A percentile compares a stretch with the other conserved stretches of the same genome.
Conservation (phyloP, 2,329 filamentous ascomycete genomes). For the Phyllosticta ampelicida region DNA sequence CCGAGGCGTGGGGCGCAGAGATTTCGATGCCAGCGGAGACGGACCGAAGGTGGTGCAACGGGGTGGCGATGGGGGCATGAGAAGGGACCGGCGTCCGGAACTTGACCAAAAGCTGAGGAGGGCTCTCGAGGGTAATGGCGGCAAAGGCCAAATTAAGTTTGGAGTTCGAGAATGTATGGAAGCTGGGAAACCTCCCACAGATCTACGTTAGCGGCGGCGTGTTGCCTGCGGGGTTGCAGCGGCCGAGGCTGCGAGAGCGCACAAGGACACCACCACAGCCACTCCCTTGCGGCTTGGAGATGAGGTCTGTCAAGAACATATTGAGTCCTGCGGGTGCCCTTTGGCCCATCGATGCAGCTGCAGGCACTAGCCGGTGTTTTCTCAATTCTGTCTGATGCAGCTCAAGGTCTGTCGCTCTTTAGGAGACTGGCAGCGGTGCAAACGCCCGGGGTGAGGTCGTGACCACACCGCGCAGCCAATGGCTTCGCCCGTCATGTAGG, state of each 20-base stretch:
- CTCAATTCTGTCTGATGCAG: not conserved
- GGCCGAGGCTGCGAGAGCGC: not conserved
- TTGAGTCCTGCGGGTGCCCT: not conserved
- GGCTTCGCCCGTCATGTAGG: no score
- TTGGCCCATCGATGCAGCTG: no score
- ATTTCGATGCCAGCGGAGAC: not conserved
- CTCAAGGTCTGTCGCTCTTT: not conserved
- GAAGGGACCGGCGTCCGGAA: not conserved
- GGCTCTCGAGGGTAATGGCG: not conserved
- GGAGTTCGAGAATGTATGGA: not conserved
- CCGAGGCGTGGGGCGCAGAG: not conserved
- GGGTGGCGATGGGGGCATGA: not conserved
- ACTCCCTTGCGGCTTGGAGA: not conserved
- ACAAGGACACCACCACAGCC: not conserved
- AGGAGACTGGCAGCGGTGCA: not conserved
- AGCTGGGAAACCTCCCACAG: not conserved
- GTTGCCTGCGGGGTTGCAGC: not conserved
- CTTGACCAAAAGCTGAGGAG: not conserved
- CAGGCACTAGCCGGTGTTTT: no score
- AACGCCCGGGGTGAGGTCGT: constrained; percentile 3
- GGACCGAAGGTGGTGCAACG: no score
- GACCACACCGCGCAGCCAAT: constrained; percentile 3
- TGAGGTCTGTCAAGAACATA: not conserved
- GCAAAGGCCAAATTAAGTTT: not conserved
- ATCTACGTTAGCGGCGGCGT: not conserved